Base-by-base conservation (phyloP, 1,284 basidiomycete species). In the Termitomyces sp. region DNA sequence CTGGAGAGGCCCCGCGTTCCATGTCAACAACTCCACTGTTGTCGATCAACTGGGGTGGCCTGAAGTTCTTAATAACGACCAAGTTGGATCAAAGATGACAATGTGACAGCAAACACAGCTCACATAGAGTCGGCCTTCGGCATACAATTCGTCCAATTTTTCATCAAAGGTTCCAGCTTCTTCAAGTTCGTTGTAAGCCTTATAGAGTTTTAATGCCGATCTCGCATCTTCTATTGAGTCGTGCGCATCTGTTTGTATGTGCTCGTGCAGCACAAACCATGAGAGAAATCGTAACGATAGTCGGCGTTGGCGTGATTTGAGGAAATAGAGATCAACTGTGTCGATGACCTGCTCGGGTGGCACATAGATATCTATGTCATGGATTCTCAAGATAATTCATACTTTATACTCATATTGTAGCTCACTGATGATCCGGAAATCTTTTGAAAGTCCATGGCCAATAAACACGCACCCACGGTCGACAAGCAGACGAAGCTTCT, bases 381-480 rank as follows among this genome's bases (percentile, higher is more conserved):
- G 15, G 59, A 17, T 62, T 54, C 5, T 46, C 43, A 17, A 52
- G 43, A 45, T 5, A 17, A 36, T 31, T 51, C 19, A 31, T 24
- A 31, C 31, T 45, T 36, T 24, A 8, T 36, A 28, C 30, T 26
- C 10, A 57, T 50, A 3, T 28, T 28, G 7, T 41, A 19, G 75
- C 92, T 66, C 62, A 95, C 94, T 99, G 74, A 99, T 98, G 56
- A 97, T 99, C 10, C 97, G 82, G 73, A 99, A 98, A 70, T 99
- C 97, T 68, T 98, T 98, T n/a, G 92, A 90, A n/a, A 99, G 80
- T 1, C 97, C 97, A 65, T 99, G 96, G 0, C 97, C 97, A 53
- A 99, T 91, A 66, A 99, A 99, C 59, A 95, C 89, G 67, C 97
- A 99, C 5, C 95, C 95, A 19, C 88, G 79, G 67, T 99, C 96